A percentile compares a stretch with the other conserved stretches of the same genome.
Evolutionary conservation across 768 basidiomycete species (phyloP).

Genomic region (Boletus huronensis): DNA sequence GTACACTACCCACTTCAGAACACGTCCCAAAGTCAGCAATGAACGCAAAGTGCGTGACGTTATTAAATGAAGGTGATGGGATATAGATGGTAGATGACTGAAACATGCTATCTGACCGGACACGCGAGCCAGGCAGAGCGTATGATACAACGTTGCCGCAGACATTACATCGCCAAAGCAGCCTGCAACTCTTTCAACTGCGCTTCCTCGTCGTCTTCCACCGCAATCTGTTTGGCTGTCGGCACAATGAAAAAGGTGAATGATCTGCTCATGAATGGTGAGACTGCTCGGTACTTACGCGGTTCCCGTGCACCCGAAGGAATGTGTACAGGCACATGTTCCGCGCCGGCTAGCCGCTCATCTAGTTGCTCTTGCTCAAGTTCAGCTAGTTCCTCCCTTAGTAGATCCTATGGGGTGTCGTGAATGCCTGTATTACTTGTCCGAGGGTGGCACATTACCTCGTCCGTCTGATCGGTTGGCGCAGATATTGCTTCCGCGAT

Average conservation of each 20-base stretch:
- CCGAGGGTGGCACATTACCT: constrained; percentile 45
- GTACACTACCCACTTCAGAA: constrained; percentile 32
- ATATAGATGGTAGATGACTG: constrained; percentile 34
- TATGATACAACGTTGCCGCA: constrained; percentile 8
- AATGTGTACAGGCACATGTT: constrained; percentile 83
- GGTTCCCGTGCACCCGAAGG: constrained; percentile 58
- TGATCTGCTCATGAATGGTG: neutral
- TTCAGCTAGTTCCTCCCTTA: constrained; percentile 77
- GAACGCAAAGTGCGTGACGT: constrained; percentile 18
- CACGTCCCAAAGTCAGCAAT: constrained; percentile 20
- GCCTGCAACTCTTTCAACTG: constrained; percentile 89
- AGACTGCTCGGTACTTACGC: constrained; percentile 38
- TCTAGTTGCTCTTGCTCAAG: constrained; percentile 88
- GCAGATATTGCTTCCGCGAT: constrained; percentile 85
- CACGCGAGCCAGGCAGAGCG: constrained; percentile 3
- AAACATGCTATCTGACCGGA: constrained; percentile 19
- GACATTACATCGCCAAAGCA: constrained; percentile 69
- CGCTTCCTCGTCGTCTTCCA: constrained; percentile 89
- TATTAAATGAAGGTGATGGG: constrained; percentile 31
- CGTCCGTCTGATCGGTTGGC: constrained; percentile 66
- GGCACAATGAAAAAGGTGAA: constrained; percentile 2
- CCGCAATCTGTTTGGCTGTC: constrained; percentile 38
- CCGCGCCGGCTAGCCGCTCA: constrained; percentile 78
- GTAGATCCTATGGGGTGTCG: constrained; percentile 59
- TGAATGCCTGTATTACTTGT: neutral